Percentiles rank a stretch among this genome's conserved stretches.
Conservation (phyloP, 202 grass and related monocot species). For the Zoysia matrella region DNA sequence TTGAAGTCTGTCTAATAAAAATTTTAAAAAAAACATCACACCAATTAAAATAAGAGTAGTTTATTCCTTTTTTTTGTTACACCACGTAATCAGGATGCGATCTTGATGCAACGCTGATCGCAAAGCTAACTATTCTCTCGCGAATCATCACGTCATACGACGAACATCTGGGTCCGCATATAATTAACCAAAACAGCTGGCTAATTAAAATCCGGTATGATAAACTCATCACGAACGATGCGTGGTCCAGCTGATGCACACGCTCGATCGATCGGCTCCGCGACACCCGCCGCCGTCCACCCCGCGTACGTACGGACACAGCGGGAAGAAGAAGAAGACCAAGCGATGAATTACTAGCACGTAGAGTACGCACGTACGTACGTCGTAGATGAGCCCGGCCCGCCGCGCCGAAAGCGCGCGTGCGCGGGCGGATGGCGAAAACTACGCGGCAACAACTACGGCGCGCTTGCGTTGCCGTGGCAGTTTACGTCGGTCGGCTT, state of each 20-base stretch:
- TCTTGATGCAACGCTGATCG: no score
- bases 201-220: not conserved
- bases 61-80: no score
- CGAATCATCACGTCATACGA: no score
- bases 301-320: not conserved
- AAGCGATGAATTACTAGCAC: not conserved
- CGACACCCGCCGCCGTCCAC: not conserved
- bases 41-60: no score
- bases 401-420: not conserved
- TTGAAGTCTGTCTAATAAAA: no score
- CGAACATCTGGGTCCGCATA: not conserved
- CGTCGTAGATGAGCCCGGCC: not conserved
- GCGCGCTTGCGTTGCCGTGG: no score
- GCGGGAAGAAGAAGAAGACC: not conserved
- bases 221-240: not conserved
- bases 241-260: not conserved
- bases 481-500: no score
- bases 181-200: not conserved
- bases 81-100: no score
- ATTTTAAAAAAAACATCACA: no score
- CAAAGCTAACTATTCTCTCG: no score
- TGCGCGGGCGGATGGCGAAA: not conserved
- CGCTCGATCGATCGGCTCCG: not conserved
- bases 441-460: slow-evolving; percentile 8
- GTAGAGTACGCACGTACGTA: not conserved